phyloP scores from a whole-genome alignment of 192 early-diverging fungal species.

The Backusella morwellensis region DNA sequence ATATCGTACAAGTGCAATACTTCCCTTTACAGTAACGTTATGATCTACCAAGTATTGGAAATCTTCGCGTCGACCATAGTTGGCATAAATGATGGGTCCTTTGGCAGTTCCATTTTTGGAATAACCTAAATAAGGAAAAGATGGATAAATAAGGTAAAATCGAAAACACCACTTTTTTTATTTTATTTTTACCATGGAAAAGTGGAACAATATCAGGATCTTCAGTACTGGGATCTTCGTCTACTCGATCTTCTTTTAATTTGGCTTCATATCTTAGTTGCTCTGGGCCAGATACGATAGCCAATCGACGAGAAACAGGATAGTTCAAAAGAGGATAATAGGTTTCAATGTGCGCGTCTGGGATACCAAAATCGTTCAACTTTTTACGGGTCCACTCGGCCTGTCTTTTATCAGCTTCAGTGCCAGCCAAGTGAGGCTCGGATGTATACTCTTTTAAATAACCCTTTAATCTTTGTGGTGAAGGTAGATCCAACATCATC shows the following conservation, averaged over 20 bases:
- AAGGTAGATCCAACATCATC: conserved; percentile 25
- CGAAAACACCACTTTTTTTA: background rate
- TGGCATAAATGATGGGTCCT: conserved; percentile 59
- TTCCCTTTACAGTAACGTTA: conserved; percentile 46
- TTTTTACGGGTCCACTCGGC: conserved; percentile 57
- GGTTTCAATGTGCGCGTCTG: conserved; percentile 48
- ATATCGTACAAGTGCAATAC: conserved; percentile 60
- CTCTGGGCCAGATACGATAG: conserved; percentile 47
- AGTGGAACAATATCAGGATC: conserved; percentile 54
- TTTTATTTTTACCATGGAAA: conserved; percentile 50
- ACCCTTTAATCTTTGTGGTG: conserved; percentile 34
- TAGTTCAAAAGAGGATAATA: conserved; percentile 62
- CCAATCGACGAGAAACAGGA: conserved; percentile 51
- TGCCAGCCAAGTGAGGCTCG: conserved; percentile 56
- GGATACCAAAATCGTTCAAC: conserved; percentile 50
- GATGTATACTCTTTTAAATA: conserved; percentile 58
- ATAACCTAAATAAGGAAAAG: conserved; percentile 27
- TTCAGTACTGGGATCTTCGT: conserved; percentile 56
- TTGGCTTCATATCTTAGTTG: conserved; percentile 46
- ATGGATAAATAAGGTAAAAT: background rate
- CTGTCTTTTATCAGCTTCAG: conserved; percentile 41
- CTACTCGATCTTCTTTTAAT: conserved; percentile 52
- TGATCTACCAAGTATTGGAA: conserved; percentile 43
- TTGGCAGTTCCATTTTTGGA: conserved; percentile 57
- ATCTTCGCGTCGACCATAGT: conserved; percentile 59